Evolutionary conservation across 208 protist genomes (phyloP).

Genomic region (Crithidia mellificae): DNA sequence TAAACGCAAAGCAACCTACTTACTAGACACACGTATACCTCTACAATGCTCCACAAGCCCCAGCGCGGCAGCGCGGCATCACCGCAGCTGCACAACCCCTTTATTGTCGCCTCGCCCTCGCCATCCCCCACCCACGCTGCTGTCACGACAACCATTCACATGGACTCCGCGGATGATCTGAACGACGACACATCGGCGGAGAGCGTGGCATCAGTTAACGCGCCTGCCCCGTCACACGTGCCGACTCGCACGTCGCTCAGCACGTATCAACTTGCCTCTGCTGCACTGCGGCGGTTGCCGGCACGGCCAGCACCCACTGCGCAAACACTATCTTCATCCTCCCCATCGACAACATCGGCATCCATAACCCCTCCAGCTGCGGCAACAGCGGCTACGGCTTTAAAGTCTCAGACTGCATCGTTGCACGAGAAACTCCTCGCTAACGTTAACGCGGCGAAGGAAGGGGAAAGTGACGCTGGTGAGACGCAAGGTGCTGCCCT

Average conservation of each 20-base stretch:
- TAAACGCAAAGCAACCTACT: not conserved
- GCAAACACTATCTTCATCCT: no score
- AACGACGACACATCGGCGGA: no score
- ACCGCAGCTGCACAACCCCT: not conserved
- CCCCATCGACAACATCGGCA: not conserved
- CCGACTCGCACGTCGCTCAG: not conserved
- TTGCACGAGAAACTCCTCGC: no score
- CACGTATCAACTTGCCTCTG: constrained; percentile 23
- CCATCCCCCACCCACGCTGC: constrained; percentile 8
- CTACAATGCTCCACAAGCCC: not conserved
- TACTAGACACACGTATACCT: no score
- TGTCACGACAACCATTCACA: constrained; percentile 7
- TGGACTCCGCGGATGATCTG: constrained; percentile 14
- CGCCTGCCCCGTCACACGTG: not conserved
- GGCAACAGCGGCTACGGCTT: no score
- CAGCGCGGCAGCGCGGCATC: not conserved
- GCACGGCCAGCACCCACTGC: not conserved
- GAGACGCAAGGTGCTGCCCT: no score
- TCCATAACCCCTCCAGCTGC: no score
- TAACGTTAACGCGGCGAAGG: no score
- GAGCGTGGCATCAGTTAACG: no score
- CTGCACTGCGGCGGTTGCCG: constrained; percentile 20
- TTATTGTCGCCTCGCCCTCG: constrained; percentile 6
- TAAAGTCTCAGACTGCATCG: no score
- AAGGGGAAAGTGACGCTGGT: no score